A percentile compares a stretch with the other conserved stretches of the same genome.
These are phyloP conservation scores for Gryganskiella cystojenkinii DNA, from an alignment of 192 early-diverging fungal genomes.

Conservation along the genomic window DNA sequence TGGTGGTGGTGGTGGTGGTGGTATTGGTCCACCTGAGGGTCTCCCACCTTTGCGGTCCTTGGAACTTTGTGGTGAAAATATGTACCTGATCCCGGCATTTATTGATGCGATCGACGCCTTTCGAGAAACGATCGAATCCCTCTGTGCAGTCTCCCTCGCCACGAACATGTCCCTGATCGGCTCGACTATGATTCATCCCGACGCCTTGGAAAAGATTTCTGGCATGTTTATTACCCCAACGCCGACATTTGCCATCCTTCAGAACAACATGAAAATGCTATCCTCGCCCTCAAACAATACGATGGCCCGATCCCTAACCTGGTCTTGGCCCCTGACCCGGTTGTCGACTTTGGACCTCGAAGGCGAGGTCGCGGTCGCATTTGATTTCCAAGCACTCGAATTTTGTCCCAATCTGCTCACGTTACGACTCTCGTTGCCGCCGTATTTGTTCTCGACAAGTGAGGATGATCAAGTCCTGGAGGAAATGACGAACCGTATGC, in stretches of 20 bases:
- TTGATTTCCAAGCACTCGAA: conserved; percentile 24
- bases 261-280: background rate
- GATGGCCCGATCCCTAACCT: background rate
- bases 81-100: conserved; percentile 26
- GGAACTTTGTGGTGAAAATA: conserved; percentile 43
- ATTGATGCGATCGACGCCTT: conserved; percentile 33
- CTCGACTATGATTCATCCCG: too few species aligned
- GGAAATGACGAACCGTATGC: conserved; percentile 17
- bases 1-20: too few species aligned
- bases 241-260: background rate
- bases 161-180: background rate
- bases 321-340: conserved; percentile 28
- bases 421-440: conserved; percentile 22
- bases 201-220: too few species aligned
- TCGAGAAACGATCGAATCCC: conserved; percentile 29
- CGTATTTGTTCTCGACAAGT: conserved; percentile 38
- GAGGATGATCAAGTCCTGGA: conserved; percentile 26
- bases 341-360: conserved; percentile 29
- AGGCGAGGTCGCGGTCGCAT: conserved; percentile 35
- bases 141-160: conserved; percentile 31
- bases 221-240: background rate
- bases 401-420: conserved; percentile 22
- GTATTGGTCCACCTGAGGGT: too few species aligned
- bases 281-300: too few species aligned
- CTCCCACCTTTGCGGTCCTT: conserved; percentile 15